A percentile compares a stretch with the other conserved stretches of the same genome.
phyloP scores from a whole-genome alignment of 257 asterid genomes.

The Scutellaria minor region DNA sequence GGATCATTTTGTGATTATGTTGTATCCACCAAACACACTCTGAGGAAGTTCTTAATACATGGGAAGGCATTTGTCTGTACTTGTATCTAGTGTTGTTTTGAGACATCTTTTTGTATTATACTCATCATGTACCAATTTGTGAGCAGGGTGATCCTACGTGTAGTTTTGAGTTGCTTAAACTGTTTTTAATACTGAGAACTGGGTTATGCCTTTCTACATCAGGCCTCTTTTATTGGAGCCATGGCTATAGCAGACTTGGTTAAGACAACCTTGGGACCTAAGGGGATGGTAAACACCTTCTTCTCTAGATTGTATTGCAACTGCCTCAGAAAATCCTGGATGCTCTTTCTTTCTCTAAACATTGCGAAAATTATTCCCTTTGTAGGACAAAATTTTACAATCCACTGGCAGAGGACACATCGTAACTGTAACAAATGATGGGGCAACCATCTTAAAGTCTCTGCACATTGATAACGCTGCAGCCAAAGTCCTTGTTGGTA shows the following conservation, averaged over 20 bases:
- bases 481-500: conserved; percentile 98
- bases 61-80: background rate
- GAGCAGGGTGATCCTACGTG: background rate
- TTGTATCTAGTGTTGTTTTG: background rate
- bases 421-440: conserved; percentile 96
- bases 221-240: conserved; percentile 93
- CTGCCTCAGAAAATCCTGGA: background rate
- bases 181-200: conserved; percentile 29
- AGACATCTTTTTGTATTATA: conserved; percentile 4
- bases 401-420: conserved; percentile 76
- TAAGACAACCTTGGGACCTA: conserved; percentile 93
- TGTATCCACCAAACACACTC: background rate
- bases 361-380: background rate
- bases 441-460: conserved; percentile 97
- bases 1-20: background rate
- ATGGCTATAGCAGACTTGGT: conserved; percentile 93
- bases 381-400: conserved; percentile 91
- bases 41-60: background rate
- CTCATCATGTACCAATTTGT: background rate
- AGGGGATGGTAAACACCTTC: conserved; percentile 72
- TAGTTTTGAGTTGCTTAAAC: conserved; percentile 8
- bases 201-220: conserved; percentile 23
- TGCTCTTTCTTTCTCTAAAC: conserved; percentile 4
- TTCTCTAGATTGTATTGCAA: conserved; percentile 21
- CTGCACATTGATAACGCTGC: conserved; percentile 97